Evolutionary conservation across 2,329 filamentous ascomycete species (phyloP).

Genomic region (Hymenoscyphus linearis): DNA sequence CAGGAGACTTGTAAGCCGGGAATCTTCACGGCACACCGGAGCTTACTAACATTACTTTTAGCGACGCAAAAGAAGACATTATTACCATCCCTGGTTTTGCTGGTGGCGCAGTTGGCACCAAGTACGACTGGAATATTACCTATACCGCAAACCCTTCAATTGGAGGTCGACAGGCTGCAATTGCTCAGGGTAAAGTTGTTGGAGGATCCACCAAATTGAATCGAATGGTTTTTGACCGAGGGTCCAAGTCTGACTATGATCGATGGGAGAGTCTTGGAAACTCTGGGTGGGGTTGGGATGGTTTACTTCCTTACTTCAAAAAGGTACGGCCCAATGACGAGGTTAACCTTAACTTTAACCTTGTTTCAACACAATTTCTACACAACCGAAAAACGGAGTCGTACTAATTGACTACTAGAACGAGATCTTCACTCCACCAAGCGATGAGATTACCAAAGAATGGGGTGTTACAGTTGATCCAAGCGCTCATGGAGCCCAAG

Average conservation of each 20-base stretch:
- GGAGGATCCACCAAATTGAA: not conserved
- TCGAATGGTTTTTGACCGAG: constrained; percentile 1
- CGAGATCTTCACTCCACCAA: constrained; percentile 2
- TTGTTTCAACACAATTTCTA: not conserved
- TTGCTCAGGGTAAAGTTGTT: not conserved
- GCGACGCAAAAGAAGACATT: not conserved
- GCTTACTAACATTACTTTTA: not conserved
- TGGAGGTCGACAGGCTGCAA: not conserved
- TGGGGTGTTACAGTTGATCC: not conserved
- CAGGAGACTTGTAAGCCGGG: not conserved
- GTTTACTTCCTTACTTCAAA: constrained; percentile 7
- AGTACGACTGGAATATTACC: not conserved
- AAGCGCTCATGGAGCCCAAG: not conserved
- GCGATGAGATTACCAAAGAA: not conserved
- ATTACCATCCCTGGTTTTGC: not conserved
- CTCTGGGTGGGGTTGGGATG: constrained; percentile 1
- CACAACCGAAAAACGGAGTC: not conserved
- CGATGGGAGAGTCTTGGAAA: constrained; percentile 2
- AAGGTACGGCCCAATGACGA: not conserved
- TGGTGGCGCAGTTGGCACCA: not conserved
- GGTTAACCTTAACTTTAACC: not conserved
- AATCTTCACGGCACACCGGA: not conserved
- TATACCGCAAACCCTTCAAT: not conserved
- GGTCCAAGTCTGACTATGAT: constrained; percentile 1
- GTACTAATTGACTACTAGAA: not conserved